Base-by-base conservation (phyloP, 2,329 filamentous ascomycete genomes). In the Chaetothyriales sp. region DNA sequence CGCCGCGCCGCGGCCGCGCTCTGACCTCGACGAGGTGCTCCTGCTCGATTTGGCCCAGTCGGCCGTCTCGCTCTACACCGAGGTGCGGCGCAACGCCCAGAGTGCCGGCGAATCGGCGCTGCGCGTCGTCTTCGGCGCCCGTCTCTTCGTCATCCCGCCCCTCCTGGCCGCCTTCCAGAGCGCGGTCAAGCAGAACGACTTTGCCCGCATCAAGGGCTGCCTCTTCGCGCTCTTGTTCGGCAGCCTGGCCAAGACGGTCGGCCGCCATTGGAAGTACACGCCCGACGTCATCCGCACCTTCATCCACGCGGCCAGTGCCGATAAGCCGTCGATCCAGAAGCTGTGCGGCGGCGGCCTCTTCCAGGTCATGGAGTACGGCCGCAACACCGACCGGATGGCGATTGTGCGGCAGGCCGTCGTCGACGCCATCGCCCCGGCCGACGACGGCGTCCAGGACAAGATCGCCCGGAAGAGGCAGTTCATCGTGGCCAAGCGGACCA, bases 31-130 rank as follows among this genome's bases (percentile, higher is more conserved):
- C 67, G 90, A 89, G 66, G 77, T 75, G 13, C 71, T 98, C 10
- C 73, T 98, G 1, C 74, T 94, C 15, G 89, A 98, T 65, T 76
- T 98, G 40, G 88, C 89, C 4, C 80, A 94, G 60, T 95, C 90
- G 0, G 89, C 86, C 57, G 82, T 94, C 2, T 97, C 90, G 0
- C 73, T 87, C 4, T 98, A 98, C 65, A 92, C 92, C 0, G 92
- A 98, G 64, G 92, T 97, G 49, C 85, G 94, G n/a, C 80, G 89
- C 29, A 89, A 89, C 50, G 92, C 92, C 2, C 92, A 98, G 66
- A 85, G 83, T 55, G 88, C 92, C 0, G 85, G 88, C 52, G 94
- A 98, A 66, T 94, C 92, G 0, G 92, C 92, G 0, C 77, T 97
- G 29, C 95, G 95, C 70, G 85, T 86, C 25, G 77, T 98, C 10